Evolutionary conservation across 306 rosid species (phyloP), one percentile per base, ranked within the genome.

Genomic region (Cicer pinnatifidum): DNA sequence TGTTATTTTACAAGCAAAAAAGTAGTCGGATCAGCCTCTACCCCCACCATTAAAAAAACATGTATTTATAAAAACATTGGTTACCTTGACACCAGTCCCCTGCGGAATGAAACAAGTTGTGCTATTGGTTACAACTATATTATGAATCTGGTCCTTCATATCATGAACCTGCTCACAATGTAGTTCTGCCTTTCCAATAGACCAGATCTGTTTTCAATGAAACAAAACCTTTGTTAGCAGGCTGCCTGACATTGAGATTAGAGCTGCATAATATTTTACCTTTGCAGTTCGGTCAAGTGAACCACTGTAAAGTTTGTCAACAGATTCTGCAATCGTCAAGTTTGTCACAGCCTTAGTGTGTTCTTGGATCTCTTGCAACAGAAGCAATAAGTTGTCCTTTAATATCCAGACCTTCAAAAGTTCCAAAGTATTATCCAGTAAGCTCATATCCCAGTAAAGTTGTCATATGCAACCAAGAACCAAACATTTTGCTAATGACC

Each of bases 61-160:
- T 52, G 48, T 43, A 44, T 43, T 73, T 20, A 40, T 38, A 17
- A 50, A 65, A 51, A 67, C 50, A 41, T 73, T n/a, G 2, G 57
- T 38, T 84, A 89, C 98, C 98, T 88, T 91, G 76, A 91, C 67
- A 69, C 97, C 96, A 54, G 80, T 52, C 52, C 96, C 90, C 54
- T 89, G 97, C 15, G 97, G 86, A 78, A 88, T 83, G 89, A 86
- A 89, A 87, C 92, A 89, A 43, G 82, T 78, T 73, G 82, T 47
- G 73, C 77, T 82, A 17, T 84, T 79, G 64, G 83, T 68, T 71
- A 91, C 82, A 33, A 78, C 84, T 50, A 91, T 68, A 67, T 82
- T 88, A 69, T 86, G 94, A 82, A 93, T 84, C 61, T 89, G 98
- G 69, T 88, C 98, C 87, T 91, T 93, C 96, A 87, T 81, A 38